A percentile compares a stretch with the other conserved stretches of the same genome.
Evolutionary conservation across 495 filamentous ascomycete genomes (phyloP).

Genomic region (Aspergillus egyptiacus): DNA sequence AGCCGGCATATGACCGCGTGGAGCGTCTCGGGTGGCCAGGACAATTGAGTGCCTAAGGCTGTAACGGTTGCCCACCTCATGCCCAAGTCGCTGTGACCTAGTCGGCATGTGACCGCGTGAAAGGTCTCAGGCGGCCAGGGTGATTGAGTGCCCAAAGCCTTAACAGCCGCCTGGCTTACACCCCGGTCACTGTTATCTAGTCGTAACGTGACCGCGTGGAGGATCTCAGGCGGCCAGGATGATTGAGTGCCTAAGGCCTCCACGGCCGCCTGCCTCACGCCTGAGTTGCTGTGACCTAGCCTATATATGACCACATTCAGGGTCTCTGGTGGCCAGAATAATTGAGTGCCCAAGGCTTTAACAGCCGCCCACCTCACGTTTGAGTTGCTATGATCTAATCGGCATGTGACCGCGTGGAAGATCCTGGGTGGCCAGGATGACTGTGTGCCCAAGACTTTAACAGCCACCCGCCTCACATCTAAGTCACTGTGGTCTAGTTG

Average conservation of each 20-base stretch:
- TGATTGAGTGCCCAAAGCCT: not conserved
- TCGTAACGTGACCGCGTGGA: not conserved
- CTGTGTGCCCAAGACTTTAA: not conserved
- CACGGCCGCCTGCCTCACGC: not conserved
- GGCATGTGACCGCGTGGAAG: not conserved
- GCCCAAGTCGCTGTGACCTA: not conserved
- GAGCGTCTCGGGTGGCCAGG: not conserved
- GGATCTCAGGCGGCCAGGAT: not conserved
- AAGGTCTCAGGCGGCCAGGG: not conserved
- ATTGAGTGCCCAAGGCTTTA: not conserved
- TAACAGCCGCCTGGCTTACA: not conserved
- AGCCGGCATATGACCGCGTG: not conserved
- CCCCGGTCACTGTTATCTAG: not conserved
- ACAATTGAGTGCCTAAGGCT: not conserved
- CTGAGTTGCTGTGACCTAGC: not conserved
- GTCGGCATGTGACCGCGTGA: not conserved
- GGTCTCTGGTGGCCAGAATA: not conserved
- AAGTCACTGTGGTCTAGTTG: not conserved
- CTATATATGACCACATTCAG: not conserved
- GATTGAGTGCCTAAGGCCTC: not conserved
- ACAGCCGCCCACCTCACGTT: not conserved
- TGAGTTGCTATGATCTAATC: not conserved
- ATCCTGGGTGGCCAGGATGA: not conserved
- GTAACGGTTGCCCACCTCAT: not conserved
- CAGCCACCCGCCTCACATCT: not conserved